phyloP scores from a whole-genome alignment of 768 basidiomycete species.

The Boletus tylopilopsis region DNA sequence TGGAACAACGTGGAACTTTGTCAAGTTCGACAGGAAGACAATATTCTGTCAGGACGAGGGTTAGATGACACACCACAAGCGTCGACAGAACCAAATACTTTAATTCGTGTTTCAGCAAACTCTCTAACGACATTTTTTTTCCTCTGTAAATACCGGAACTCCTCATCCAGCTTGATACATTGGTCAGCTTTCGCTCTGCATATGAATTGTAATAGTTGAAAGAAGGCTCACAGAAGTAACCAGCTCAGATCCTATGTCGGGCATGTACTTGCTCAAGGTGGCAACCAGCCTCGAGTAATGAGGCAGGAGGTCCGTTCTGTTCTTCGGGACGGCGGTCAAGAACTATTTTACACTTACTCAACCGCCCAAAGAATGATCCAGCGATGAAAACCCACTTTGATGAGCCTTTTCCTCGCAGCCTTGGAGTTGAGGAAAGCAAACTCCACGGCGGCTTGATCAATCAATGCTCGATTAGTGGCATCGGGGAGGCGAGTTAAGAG shows the following conservation, averaged over 20 bases:
- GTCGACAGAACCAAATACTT: constrained; percentile 44
- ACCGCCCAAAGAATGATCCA: constrained; percentile 1
- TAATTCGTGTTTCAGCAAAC: constrained; percentile 77
- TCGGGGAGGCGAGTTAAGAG: constrained; percentile 90
- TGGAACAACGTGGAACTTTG: constrained; percentile 93
- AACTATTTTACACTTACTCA: constrained; percentile 45
- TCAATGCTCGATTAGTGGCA: constrained; percentile 82
- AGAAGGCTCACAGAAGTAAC: constrained; percentile 63
- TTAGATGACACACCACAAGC: neutral
- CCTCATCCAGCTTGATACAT: constrained; percentile 78
- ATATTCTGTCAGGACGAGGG: constrained; percentile 58
- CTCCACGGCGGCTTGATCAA: constrained; percentile 93
- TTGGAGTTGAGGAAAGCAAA: constrained; percentile 97
- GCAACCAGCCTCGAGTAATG: constrained; percentile 91
- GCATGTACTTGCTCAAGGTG: constrained; percentile 88
- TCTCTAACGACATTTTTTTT: constrained; percentile 94
- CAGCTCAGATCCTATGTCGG: constrained; percentile 83
- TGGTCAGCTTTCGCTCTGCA: constrained; percentile 2
- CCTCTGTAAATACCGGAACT: constrained; percentile 90
- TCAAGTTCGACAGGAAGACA: constrained; percentile 82
- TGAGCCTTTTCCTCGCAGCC: constrained; percentile 86
- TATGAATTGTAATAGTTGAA: neutral
- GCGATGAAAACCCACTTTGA: constrained; percentile 54
- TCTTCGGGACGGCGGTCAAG: constrained; percentile 79
- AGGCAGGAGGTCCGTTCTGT: constrained; percentile 84